These are phyloP conservation scores for Cupressus sempervirens DNA, from an alignment of 75 land plant species.

Conservation along the genomic window DNA sequence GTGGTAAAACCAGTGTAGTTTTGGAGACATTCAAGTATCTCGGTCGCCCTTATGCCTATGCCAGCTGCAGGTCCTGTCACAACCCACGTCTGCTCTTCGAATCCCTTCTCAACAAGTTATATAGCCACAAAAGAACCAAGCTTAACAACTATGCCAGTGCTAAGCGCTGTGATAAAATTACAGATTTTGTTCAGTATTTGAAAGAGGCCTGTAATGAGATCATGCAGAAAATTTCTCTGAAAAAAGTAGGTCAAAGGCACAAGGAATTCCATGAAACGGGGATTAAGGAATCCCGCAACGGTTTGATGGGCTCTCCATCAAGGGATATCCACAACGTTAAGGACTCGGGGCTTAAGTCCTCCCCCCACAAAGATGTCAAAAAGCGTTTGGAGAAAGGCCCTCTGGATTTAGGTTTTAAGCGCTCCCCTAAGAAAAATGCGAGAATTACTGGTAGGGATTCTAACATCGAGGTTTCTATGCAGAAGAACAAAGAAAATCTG, in stretches of 20 bases:
- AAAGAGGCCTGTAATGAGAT: conserved; percentile 50
- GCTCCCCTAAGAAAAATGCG: conserved; percentile 5
- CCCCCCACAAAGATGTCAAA: background rate
- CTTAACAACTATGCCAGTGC: conserved; percentile 54
- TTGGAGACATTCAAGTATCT: conserved; percentile 52
- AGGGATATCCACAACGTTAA: background rate
- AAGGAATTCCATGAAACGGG: background rate
- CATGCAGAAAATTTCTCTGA: conserved; percentile 5
- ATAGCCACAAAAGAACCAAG: conserved; percentile 36
- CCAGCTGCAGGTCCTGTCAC: conserved; percentile 67
- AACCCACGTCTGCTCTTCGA: conserved; percentile 67
- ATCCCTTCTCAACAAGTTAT: conserved; percentile 64
- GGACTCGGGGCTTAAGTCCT: background rate
- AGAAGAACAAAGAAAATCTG: conserved; percentile 15
- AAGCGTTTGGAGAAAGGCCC: background rate
- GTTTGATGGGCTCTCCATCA: background rate
- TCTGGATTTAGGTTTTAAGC: background rate
- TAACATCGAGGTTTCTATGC: conserved; percentile 8
- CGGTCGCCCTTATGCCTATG: conserved; percentile 75
- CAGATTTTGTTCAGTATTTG: conserved; percentile 68
- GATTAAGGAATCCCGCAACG: background rate
- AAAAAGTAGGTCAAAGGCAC: background rate
- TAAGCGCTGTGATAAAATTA: conserved; percentile 64
- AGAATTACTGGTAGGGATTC: conserved; percentile 19
- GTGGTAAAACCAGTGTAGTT: conserved; percentile 74